Evolutionary conservation across 805 yeast species (phyloP).

Genomic region (Wickerhamomyces subpelliculosus): DNA sequence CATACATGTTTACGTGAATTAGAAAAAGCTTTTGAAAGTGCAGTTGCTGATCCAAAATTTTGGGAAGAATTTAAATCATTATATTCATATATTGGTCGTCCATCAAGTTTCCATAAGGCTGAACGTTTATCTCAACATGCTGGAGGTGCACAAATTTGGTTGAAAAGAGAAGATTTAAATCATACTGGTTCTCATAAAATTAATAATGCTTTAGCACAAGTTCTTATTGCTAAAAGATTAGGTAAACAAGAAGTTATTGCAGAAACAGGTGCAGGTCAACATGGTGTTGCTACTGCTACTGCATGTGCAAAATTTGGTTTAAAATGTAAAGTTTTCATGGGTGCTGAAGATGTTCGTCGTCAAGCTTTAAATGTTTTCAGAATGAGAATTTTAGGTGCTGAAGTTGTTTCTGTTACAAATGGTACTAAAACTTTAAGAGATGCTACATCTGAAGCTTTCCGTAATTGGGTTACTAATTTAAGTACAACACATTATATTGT

Average conservation of each 20-base stretch:
- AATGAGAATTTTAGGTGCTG: conserved; percentile 94
- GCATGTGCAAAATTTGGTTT: conserved; percentile 91
- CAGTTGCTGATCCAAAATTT: conserved; percentile 82
- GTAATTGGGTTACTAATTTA: conserved; percentile 89
- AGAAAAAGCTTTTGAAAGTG: conserved; percentile 80
- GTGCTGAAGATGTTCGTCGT: conserved; percentile 98
- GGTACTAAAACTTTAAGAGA: conserved; percentile 97
- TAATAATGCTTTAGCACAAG: conserved; percentile 80
- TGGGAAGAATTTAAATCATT: conserved; percentile 87
- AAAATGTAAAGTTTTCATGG: conserved; percentile 94
- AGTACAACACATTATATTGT: conserved; percentile 88
- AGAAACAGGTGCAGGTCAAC: conserved; percentile 92
- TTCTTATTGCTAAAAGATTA: conserved; percentile 67
- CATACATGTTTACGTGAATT: conserved; percentile 87
- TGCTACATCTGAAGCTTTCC: conserved; percentile 95
- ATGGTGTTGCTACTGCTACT: conserved; percentile 90
- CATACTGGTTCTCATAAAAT: conserved; percentile 88
- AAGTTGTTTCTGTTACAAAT: conserved; percentile 85
- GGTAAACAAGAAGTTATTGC: conserved; percentile 77
- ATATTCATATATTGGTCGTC: conserved; percentile 94
- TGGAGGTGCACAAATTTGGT: conserved; percentile 96
- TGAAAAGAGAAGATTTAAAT: conserved; percentile 92
- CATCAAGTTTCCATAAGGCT: conserved; percentile 87
- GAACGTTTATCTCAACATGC: conserved; percentile 83
- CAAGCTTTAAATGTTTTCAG: conserved; percentile 97